Base-by-base conservation (phyloP, 1,284 basidiomycete genomes). In the Cystobasidium pallidum region DNA sequence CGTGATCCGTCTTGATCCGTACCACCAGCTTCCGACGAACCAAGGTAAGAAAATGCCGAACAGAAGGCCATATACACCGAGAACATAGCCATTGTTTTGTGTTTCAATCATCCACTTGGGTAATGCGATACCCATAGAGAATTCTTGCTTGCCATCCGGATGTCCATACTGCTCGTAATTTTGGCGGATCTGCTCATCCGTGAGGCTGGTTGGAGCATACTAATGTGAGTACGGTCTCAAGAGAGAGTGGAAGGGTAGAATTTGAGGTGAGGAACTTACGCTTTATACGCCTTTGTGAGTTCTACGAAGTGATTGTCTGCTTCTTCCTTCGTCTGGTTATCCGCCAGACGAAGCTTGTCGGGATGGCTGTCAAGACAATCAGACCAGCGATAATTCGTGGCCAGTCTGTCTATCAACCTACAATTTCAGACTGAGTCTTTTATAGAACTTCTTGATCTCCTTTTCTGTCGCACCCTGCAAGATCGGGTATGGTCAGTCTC, bases 241-340 rank as follows among this genome's bases (percentile, higher is more conserved):
- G 52, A 13, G 19, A n/a, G 0, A 52, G 3, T 2, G 24, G 19
- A 30, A 30, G 32, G 30, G 19, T 17, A 30, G 10, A 11, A 17
- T 28, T 21, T 2, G 15, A 30, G 21, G 11, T 1, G 21, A 21
- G 17, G 13, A 4, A 8, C 87, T 74, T 76, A 92, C 87, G 95
- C 82, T 85, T 99, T 99, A 84, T 99, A 99, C 0, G 96, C 96
- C 82, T 99, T 99, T 28, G 96, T 99, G 54, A 99, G 84, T 58
- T 92, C 88, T 47, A 99, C 92, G 81, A 95, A 99, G 76, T 89
- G 88, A 63, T 88, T 85, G 77, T 92, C 91, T 41, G 91, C 92
- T n/a, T 88, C 86, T 78, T 97, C 95, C 70, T 90, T 85, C 0
- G 95, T 98, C 78, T 94, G 85, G 78, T 97, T 94, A 1, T 84